These are phyloP conservation scores for Phenoliferia sp. DNA, from an alignment of 1,284 basidiomycete genomes.

Conservation along the genomic window DNA sequence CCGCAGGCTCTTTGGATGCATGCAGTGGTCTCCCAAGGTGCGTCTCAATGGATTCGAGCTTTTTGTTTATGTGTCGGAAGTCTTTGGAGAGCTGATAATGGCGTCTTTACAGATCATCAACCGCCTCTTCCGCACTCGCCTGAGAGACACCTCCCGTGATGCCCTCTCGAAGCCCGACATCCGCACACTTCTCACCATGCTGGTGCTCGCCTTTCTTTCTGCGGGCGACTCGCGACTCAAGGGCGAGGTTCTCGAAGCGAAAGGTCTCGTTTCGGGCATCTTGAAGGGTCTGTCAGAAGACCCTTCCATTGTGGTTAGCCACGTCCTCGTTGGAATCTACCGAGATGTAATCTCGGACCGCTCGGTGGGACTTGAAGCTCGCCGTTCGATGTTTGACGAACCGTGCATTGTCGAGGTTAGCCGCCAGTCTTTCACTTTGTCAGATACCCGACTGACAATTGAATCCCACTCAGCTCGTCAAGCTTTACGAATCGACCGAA, in stretches of 20 bases:
- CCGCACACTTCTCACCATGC: slow-evolving; percentile 29
- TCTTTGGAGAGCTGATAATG: background rate
- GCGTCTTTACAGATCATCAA: slow-evolving; percentile 15
- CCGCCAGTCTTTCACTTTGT: background rate
- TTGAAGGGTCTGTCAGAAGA: slow-evolving; percentile 29
- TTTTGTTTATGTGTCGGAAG: no score
- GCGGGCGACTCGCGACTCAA: slow-evolving; percentile 24
- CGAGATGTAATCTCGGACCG: slow-evolving; percentile 20
- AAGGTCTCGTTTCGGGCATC: slow-evolving; percentile 25
- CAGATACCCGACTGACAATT: background rate
- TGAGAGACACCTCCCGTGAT: slow-evolving; percentile 17
- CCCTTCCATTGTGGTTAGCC: slow-evolving; percentile 19
- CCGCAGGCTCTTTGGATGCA: slow-evolving; percentile 16
- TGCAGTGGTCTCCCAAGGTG: slow-evolving; percentile 27
- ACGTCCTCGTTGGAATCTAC: slow-evolving; percentile 21
- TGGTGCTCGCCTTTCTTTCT: slow-evolving; percentile 27
- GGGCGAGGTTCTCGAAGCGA: slow-evolving; percentile 24
- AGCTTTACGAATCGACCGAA: slow-evolving; percentile 15
- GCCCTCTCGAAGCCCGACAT: slow-evolving; percentile 26
- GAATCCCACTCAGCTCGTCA: slow-evolving; percentile 17
- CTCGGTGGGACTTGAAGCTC: slow-evolving; percentile 21
- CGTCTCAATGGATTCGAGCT: background rate
- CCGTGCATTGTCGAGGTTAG: slow-evolving; percentile 22
- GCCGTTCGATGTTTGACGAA: slow-evolving; percentile 28
- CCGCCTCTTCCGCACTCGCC: slow-evolving; percentile 29